These are phyloP conservation scores for Barnettozyma wickerhamii DNA, from an alignment of 805 yeast species.

Conservation along the genomic window DNA sequence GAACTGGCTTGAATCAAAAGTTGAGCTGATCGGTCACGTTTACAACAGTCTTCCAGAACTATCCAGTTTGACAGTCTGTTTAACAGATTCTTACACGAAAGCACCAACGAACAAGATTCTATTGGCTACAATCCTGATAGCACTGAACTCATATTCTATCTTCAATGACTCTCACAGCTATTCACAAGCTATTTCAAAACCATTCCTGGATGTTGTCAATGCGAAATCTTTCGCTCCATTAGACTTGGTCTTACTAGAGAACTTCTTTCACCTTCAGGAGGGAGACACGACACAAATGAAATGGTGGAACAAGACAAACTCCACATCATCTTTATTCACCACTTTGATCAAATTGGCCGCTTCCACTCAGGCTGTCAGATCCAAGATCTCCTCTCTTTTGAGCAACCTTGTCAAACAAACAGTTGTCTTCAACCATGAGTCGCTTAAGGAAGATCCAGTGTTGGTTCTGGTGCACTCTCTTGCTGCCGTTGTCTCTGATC, in stretches of 20 bases:
- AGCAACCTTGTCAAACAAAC: conserved; percentile 46
- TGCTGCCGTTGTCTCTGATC: conserved; percentile 17
- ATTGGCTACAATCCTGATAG: conserved; percentile 42
- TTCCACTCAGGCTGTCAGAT: conserved; percentile 29
- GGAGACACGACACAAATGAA: conserved; percentile 49
- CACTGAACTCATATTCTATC: conserved; percentile 35
- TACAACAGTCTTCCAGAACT: conserved; percentile 45
- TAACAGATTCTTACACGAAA: conserved; percentile 37
- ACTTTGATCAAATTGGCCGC: conserved; percentile 53
- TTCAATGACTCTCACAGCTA: conserved; percentile 33
- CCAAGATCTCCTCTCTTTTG: conserved; percentile 47
- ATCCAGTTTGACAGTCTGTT: conserved; percentile 36
- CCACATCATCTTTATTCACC: conserved; percentile 60
- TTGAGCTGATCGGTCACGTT: conserved; percentile 32
- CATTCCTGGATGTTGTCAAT: conserved; percentile 32
- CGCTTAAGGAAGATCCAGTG: conserved; percentile 48
- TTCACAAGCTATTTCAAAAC: conserved; percentile 29
- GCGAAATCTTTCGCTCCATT: conserved; percentile 38
- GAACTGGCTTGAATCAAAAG: conserved; percentile 36
- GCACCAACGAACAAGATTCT: conserved; percentile 40
- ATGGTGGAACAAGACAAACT: conserved; percentile 69
- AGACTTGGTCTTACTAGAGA: conserved; percentile 56
- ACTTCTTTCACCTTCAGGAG: conserved; percentile 58
- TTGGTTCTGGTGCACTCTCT: conserved; percentile 51
- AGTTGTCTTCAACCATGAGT: conserved; percentile 46